Evolutionary conservation across 2,329 filamentous ascomycete species (phyloP), one percentile per base, ranked within the genome.

Genomic region (Aspergillus ochraceoroseus): DNA sequence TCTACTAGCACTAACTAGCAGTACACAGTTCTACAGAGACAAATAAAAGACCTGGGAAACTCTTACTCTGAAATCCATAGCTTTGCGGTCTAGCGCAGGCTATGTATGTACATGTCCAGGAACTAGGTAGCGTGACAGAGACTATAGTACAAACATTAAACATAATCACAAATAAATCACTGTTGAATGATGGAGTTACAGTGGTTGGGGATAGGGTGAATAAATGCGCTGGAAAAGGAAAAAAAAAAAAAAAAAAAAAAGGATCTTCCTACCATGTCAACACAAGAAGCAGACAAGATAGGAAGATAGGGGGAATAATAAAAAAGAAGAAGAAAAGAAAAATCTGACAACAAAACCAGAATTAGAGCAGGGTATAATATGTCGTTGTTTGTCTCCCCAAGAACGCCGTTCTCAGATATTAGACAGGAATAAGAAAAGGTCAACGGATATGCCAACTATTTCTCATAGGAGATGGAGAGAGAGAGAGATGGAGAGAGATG

Each of bases 361-460:
- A 61, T 61, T 61, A 63, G 52, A 47, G 47, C 47, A 52, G 46
- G 59, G 59, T 5, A 9, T 59, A 62, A 63, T 59, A 54, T 53
- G 47, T 53, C 52, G 49, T 52, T 42, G 47, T 53, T 48, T 51
- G 56, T 57, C 48, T n/a, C n/a, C n/a, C 49, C 48, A 49, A 47
- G 43, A 55, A 55, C 52, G 49, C 54, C 47, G 45, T 52, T 47
- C 48, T 48, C 41, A 41, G 45, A 37, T 47, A 47, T 33, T 42
- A 45, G 38, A 45, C 45, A 57, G 45, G 47, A 52, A 39, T 32
- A 35, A 26, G n/a, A n/a, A 47, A 35, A 45, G 27, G 47, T 51
- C 41, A 43, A 32, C 9, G 32, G 33, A 43, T n/a, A 43, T 40
- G 41, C 25, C 33, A 38, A 35, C 23, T 31, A 17, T 35, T 26